Conservation (phyloP, 2,329 filamentous ascomycete genomes). For the Didymella keratinophila region DNA sequence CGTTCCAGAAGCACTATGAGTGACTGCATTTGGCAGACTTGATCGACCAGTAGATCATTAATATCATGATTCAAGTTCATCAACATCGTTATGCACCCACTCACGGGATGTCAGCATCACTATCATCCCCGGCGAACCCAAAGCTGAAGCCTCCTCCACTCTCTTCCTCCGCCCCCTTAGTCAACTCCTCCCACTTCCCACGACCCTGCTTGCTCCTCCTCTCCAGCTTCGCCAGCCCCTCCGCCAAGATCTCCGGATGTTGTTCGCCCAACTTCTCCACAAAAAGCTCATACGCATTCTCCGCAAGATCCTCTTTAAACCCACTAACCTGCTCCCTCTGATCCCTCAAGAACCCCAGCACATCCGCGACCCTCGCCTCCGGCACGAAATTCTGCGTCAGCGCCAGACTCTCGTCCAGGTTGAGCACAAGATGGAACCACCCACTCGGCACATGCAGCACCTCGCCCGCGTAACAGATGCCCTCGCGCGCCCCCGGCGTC, state of each 20-base stretch:
- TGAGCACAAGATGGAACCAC: constrained; percentile 97
- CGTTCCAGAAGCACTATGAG: constrained; percentile 4
- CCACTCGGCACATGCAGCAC: constrained; percentile 91
- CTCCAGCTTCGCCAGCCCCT: constrained; percentile 70
- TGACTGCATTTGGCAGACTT: background rate
- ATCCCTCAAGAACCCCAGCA: constrained; percentile 80
- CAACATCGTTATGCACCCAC: background rate
- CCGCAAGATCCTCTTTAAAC: constrained; percentile 73
- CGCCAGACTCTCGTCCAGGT: constrained; percentile 83
- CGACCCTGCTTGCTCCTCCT: constrained; percentile 69
- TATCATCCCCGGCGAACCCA: constrained; percentile 65
- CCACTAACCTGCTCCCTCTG: constrained; percentile 88
- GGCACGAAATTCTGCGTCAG: constrained; percentile 97
- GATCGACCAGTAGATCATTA: constrained; percentile 6
- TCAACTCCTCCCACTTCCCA: constrained; percentile 84
- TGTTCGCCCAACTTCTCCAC: constrained; percentile 68
- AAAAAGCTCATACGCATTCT: constrained; percentile 77
- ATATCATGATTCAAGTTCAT: constrained; percentile 13
- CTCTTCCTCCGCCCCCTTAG: constrained; percentile 66
- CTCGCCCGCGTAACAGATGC: constrained; percentile 83
- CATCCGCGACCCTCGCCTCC: constrained; percentile 72
- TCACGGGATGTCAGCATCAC: constrained; percentile 49
- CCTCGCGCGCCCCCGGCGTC: constrained; percentile 81
- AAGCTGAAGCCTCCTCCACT: constrained; percentile 68
- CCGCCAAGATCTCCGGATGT: constrained; percentile 70